Evolutionary conservation across 441 rosid species (phyloP), one percentile per base, ranked within the genome.

Genomic region (Daphne laureola): DNA sequence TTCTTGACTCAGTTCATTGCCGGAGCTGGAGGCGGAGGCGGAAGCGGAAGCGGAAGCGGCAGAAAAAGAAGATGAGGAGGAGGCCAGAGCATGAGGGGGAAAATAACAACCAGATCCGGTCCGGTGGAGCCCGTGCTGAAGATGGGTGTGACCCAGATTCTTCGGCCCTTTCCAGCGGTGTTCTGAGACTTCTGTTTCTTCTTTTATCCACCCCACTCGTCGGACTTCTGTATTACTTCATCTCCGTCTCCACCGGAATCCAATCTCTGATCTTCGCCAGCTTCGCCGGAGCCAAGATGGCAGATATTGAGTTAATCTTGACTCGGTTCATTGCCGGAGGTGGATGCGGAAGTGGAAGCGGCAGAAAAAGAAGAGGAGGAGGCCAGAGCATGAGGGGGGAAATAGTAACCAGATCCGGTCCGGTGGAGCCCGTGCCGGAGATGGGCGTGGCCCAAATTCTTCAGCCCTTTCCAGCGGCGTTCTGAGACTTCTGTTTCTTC

Each of bases 211-310:
- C 83, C 3, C 83, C 87, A 1, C n/a, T 81, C 0, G 78, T 68
- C 1, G 78, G 63, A 43, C 9, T 78, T 40, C 67, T 78, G 43
- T 81, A 81, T 58, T 71, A 78, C 73, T 64, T 56, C 1, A 26
- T 72, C 15, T 81, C 87, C 4, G 87, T 78, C 53, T 67, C 82
- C 0, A 67, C 77, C 0, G 84, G 80, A 2, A 68, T 74, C 48
- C 71, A 64, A 45, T 74, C 73, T 57, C 70, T 81, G 17, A 53
- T 78, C 48, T 78, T 81, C 38, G 65, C 63, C 4, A 57, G 72
- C 0, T 73, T 67, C 8, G 73, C 65, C 3, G 83, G 83, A 8
- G 49, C 72, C 70, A 73, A 43, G 43, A 64, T 73, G 3, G 35
- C 67, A 0, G 75, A 72, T 35, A 78, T 81, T 0, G 78, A 81